A percentile compares a stretch with the other conserved stretches of the same genome.
phyloP scores from a whole-genome alignment of 179 eudicot species.

The Beta lomatogona region DNA sequence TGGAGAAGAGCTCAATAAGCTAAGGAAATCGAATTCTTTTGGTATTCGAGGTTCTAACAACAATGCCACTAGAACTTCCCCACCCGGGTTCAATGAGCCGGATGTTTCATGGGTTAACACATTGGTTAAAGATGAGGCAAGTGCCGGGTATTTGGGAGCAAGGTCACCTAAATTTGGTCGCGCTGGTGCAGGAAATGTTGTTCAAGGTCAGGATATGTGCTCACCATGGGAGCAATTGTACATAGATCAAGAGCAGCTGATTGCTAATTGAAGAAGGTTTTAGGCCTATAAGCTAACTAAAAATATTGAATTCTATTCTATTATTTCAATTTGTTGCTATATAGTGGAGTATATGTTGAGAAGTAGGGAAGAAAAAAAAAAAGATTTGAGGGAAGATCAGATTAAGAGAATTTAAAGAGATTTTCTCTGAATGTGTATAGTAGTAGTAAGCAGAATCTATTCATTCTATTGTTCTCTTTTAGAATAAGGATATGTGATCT shows the following conservation, averaged over 20 bases:
- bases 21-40: conserved; percentile 79
- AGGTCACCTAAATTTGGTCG: conserved; percentile 18
- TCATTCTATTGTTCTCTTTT: conserved; percentile 18
- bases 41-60: conserved; percentile 43
- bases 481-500: conserved; percentile 13
- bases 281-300: conserved; percentile 12
- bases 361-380: neutral
- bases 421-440: conserved; percentile 22
- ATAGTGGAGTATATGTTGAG: conserved; percentile 6
- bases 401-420: conserved; percentile 1
- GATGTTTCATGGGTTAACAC: conserved; percentile 57
- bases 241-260: conserved; percentile 50
- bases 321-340: conserved; percentile 24
- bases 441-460: conserved; percentile 12
- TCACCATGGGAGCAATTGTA: conserved; percentile 53
- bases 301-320: conserved; percentile 14
- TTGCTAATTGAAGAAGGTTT: conserved; percentile 26
- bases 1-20: conserved; percentile 61
- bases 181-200: conserved; percentile 20
- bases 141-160: conserved; percentile 6
- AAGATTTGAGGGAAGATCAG: neutral
- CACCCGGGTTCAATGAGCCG: conserved; percentile 44
- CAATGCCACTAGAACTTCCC: conserved; percentile 16
- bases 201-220: conserved; percentile 29
- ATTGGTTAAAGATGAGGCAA: conserved; percentile 40